Evolutionary conservation across 768 basidiomycete species (phyloP).

Genomic region (Collybiopsis luxurians): DNA sequence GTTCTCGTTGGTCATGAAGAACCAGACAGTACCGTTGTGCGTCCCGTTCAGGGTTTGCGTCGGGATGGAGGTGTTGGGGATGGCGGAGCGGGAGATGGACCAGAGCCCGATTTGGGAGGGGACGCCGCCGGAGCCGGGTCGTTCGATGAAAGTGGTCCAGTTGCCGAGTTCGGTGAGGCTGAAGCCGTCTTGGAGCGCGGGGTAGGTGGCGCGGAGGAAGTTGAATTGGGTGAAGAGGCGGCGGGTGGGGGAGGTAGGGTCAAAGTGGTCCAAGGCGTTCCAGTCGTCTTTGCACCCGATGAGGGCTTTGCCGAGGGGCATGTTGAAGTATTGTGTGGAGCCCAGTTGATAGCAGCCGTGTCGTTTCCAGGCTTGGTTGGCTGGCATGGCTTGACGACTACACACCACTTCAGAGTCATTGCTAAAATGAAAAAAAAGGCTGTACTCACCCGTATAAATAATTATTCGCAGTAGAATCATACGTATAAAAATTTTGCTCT

Average conservation of each 20-base stretch:
- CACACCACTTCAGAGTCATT: constrained; percentile 1
- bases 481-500: constrained; percentile 87
- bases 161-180: constrained; percentile 81
- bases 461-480: constrained; percentile 85
- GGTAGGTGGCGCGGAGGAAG: constrained; percentile 65
- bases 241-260: constrained; percentile 78
- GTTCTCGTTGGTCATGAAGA: constrained; percentile 88
- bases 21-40: constrained; percentile 70
- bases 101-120: constrained; percentile 86
- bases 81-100: constrained; percentile 70
- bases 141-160: constrained; percentile 76
- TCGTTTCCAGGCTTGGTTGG: constrained; percentile 83
- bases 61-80: constrained; percentile 35
- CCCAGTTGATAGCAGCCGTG: constrained; percentile 93
- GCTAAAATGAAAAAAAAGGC: background rate
- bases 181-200: constrained; percentile 82
- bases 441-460: constrained; percentile 79
- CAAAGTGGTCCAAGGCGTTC: constrained; percentile 94
- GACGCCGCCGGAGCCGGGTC: constrained; percentile 83
- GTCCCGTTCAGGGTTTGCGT: constrained; percentile 64
- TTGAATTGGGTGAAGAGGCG: constrained; percentile 74
- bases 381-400: constrained; percentile 91
- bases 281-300: constrained; percentile 87
- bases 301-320: constrained; percentile 76
- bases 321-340: constrained; percentile 91